Evolutionary conservation across 768 basidiomycete genomes (phyloP).

Genomic region (Termitomyces sp.): DNA sequence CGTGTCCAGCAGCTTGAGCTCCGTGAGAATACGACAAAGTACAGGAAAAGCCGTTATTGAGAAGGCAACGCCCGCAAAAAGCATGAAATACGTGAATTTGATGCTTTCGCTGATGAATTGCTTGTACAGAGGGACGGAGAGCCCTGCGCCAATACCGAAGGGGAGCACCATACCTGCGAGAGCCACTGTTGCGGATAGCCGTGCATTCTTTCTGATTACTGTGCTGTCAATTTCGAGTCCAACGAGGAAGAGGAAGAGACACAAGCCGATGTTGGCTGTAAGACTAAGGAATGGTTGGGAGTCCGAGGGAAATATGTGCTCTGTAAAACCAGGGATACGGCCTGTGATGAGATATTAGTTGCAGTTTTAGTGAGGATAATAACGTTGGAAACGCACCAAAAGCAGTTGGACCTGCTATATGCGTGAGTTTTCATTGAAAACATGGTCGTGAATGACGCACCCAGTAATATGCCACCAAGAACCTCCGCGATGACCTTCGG

Average conservation of each 20-base stretch:
- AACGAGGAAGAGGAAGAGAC: conserved; percentile 87
- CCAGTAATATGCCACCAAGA: conserved; percentile 85
- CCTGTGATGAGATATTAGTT: conserved; percentile 29
- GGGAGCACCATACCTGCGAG: conserved; percentile 83
- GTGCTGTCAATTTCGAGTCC: conserved; percentile 85
- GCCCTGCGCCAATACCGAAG: conserved; percentile 76
- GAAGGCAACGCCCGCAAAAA: conserved; percentile 91
- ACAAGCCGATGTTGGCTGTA: conserved; percentile 84
- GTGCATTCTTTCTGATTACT: conserved; percentile 75
- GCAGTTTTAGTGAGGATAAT: background rate
- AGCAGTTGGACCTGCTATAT: conserved; percentile 41
- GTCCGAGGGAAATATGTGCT: conserved; percentile 72
- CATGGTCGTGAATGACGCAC: conserved; percentile 50
- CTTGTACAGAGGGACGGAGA: conserved; percentile 61
- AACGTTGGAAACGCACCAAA: conserved; percentile 26
- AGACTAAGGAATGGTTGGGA: conserved; percentile 80
- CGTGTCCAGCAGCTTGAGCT: conserved; percentile 87
- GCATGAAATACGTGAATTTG: conserved; percentile 86
- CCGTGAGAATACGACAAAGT: conserved; percentile 82
- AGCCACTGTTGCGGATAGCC: conserved; percentile 64
- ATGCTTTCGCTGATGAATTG: conserved; percentile 64
- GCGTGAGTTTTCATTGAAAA: conserved; percentile 3
- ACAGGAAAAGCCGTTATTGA: conserved; percentile 87
- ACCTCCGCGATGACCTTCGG: conserved; percentile 85
- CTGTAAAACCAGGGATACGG: conserved; percentile 83